phyloP scores from a whole-genome alignment of 176 grass and related monocot genomes.

The sorghum (Sorghum bicolor) region DNA sequence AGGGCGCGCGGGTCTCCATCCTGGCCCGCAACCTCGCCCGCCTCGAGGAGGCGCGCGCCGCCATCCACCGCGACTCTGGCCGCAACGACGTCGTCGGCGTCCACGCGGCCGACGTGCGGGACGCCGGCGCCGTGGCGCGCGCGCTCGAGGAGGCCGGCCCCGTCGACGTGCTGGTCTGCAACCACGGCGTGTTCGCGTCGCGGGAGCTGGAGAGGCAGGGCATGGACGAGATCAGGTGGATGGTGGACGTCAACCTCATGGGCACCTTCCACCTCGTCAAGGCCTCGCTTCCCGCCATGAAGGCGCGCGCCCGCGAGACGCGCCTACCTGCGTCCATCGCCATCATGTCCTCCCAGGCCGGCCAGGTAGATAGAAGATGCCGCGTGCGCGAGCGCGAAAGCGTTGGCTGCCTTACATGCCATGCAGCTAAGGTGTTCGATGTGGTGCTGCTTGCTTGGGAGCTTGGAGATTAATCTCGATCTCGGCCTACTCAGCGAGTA shows the following conservation, averaged over 20 bases:
- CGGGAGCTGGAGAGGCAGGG: constrained; percentile 82
- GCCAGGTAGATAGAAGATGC: constrained; percentile 48
- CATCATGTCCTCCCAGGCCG: constrained; percentile 89
- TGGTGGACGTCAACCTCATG: constrained; percentile 91
- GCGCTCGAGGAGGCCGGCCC: constrained; percentile 50
- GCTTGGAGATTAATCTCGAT: background rate
- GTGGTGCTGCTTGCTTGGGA: background rate
- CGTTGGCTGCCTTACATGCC: too few species aligned
- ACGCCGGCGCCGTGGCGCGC: constrained; percentile 46
- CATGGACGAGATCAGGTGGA: constrained; percentile 64
- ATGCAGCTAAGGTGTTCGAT: constrained; percentile 10
- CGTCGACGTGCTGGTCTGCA: constrained; percentile 80
- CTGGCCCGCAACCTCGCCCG: constrained; percentile 51
- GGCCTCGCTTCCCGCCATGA: constrained; percentile 76
- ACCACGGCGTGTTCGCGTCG: constrained; percentile 82
- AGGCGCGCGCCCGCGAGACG: constrained; percentile 42
- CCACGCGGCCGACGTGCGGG: constrained; percentile 62
- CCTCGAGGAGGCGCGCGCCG: constrained; percentile 57
- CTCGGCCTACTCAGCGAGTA: constrained; percentile 79
- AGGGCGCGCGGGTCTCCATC: constrained; percentile 85
- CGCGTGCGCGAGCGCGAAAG: too few species aligned
- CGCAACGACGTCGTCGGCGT: constrained; percentile 28
- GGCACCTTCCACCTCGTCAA: constrained; percentile 90
- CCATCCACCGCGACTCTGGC: constrained; percentile 49
- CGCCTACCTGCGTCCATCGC: constrained; percentile 64